Conservation (phyloP, 768 basidiomycete genomes). For the Lepiota venenata region DNA sequence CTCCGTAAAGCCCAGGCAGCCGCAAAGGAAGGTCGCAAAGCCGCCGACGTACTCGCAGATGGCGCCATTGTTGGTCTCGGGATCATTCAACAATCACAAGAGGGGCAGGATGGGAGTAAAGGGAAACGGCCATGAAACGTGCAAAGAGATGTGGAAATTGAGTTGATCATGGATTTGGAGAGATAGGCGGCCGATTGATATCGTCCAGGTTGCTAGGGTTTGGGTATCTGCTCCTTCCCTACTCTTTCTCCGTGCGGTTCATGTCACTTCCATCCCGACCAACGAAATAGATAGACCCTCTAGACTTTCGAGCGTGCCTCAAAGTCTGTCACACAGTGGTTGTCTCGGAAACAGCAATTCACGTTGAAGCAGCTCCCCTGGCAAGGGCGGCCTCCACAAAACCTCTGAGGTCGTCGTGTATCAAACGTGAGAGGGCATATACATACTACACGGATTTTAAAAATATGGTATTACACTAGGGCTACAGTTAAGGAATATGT, state of each 20-base stretch:
- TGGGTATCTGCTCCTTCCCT: neutral
- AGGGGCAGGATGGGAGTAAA: constrained; percentile 9
- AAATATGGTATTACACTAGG: too few relatives aligned
- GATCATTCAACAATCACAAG: constrained; percentile 57
- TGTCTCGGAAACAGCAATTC: too few relatives aligned
- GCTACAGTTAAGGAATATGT: neutral
- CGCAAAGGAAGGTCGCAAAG: constrained; percentile 67
- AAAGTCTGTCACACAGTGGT: too few relatives aligned
- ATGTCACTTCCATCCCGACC: too few relatives aligned
- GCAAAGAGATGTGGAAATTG: neutral
- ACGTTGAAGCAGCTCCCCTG: too few relatives aligned
- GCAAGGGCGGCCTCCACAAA: too few relatives aligned
- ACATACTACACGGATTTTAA: neutral
- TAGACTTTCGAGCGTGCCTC: too few relatives aligned
- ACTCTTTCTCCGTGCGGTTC: neutral
- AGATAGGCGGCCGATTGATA: neutral
- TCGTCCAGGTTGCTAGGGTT: neutral
- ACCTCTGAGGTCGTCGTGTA: neutral
- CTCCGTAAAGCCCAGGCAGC: constrained; percentile 62
- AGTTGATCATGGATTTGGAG: neutral
- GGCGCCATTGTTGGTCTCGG: constrained; percentile 76
- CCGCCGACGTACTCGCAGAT: constrained; percentile 67
- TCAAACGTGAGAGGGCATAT: too few relatives aligned
- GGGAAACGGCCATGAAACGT: neutral
- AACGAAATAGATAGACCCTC: too few relatives aligned